phyloP scores from a whole-genome alignment of 495 filamentous ascomycete genomes.

The Hypoxylon fuscum region DNA sequence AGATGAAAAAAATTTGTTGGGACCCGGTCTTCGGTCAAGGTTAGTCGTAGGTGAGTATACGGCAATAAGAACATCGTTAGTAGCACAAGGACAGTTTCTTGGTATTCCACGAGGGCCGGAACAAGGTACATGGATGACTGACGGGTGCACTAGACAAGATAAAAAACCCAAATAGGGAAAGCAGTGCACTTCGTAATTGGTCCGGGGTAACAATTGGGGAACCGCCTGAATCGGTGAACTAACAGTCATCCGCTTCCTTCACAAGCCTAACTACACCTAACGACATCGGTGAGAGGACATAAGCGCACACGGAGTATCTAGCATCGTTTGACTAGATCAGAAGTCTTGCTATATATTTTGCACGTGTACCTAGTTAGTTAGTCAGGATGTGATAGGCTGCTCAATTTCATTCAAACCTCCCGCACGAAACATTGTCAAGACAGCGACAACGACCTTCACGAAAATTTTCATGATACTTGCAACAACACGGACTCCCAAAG shows the following conservation, averaged over 20 bases:
- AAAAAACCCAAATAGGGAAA: slow-evolving; percentile 28
- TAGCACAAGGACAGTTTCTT: not conserved
- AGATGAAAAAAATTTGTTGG: slow-evolving; percentile 32
- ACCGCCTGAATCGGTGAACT: no score
- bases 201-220: slow-evolving; percentile 17
- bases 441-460: slow-evolving; percentile 30
- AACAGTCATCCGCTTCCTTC: slow-evolving; percentile 1
- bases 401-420: not conserved
- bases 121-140: no score
- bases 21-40: slow-evolving; percentile 22
- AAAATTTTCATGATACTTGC: slow-evolving; percentile 24
- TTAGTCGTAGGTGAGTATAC: not conserved
- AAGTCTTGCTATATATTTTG: not conserved
- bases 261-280: slow-evolving; percentile 2
- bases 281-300: not conserved
- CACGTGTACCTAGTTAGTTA: not conserved
- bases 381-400: not conserved
- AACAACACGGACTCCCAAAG: slow-evolving; percentile 35
- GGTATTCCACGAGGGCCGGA: not conserved
- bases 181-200: slow-evolving; percentile 25
- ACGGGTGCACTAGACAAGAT: not conserved
- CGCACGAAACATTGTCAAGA: slow-evolving; percentile 23
- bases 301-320: slow-evolving; percentile 1
- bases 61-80: not conserved
- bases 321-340: slow-evolving; percentile 7